Base-by-base conservation (phyloP, 179 eudicot genomes). In the Patellifolia procumbens region DNA sequence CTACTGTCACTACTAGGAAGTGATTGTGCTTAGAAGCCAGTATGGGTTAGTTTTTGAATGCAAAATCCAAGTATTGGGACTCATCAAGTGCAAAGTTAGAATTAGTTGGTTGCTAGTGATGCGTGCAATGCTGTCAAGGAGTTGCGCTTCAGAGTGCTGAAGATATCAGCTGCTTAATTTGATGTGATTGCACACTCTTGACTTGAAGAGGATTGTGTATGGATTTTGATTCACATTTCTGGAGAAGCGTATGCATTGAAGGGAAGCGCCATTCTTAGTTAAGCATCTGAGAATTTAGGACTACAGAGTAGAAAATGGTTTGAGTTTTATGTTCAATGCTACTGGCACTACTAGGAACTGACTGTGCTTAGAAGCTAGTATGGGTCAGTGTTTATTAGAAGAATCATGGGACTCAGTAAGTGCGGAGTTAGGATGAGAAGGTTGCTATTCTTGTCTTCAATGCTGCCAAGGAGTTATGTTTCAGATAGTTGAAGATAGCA, bases 331-430 rank as follows among this genome's bases (percentile, higher is more conserved):
- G 55, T 42, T 39, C 45, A 39, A 39, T 39, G 45, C 45, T 39
- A 39, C 45, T 11, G 45, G 1, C 45, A 22, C 16, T 19, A 43
- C 59, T 29, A 10, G 45, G 60, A 63, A 2, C 34, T 64, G 68
- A 13, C 32, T 15, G 37, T 46, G 32, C 68, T 19, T 12, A 67
- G 42, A 51, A 63, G 28, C 24, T 43, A 35, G 48, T 32, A 46
- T 74, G 61, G 34, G 15, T 28, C n/a, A 51, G 65, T 66, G 24
- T n/a, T 65, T 13, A 42, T 11, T 37, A 37, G 61, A 62, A 74
- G 51, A 10, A 15, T 39, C 24, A 26, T 15, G 7, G 63, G 34
- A 58, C 63, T 58, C 28, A 22, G n/a, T 13, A 58, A 28, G 28
- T 58, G 34, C 28, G 26, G 11, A 28, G 19, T 3, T 32, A 58